A percentile compares a stretch with the other conserved stretches of the same genome.
Conservation (phyloP, 2,329 filamentous ascomycete species). For the Xylariaceae sp. region DNA sequence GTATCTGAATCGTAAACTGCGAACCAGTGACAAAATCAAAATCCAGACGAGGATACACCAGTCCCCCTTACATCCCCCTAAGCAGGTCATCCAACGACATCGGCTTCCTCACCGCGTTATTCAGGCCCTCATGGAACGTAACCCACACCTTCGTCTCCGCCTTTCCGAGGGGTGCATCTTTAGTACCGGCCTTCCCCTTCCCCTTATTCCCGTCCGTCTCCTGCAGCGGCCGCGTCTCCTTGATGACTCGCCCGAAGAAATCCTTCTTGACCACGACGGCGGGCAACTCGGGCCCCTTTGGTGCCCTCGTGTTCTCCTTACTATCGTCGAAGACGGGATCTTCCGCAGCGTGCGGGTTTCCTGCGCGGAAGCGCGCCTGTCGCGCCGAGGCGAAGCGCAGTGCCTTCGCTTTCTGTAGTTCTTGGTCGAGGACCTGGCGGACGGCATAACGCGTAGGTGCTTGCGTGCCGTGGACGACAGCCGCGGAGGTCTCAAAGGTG, state of each 20-base stretch:
- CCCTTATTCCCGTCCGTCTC: conserved; percentile 42
- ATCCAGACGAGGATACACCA: background rate
- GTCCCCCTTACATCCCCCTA: conserved; percentile 49
- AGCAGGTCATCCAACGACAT: conserved; percentile 72
- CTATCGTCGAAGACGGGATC: conserved; percentile 36
- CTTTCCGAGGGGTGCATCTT: conserved; percentile 32
- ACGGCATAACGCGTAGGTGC: conserved; percentile 88
- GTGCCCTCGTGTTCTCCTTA: conserved; percentile 42
- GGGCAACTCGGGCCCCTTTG: conserved; percentile 31
- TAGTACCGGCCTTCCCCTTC: conserved; percentile 29
- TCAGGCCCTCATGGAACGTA: conserved; percentile 75
- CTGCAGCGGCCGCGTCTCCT: conserved; percentile 38
- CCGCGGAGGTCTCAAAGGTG: conserved; percentile 69
- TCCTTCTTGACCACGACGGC: conserved; percentile 43
- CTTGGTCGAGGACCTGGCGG: conserved; percentile 89
- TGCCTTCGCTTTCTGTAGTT: conserved; percentile 74
- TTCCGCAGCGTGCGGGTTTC: conserved; percentile 37
- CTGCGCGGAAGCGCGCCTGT: conserved; percentile 65
- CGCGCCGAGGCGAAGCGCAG: conserved; percentile 68
- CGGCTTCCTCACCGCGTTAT: conserved; percentile 77
- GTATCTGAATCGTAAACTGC: conserved; percentile 11
- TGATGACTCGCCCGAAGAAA: conserved; percentile 44
- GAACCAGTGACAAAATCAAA: conserved; percentile 15
- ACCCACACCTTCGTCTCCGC: conserved; percentile 68
- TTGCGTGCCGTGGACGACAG: conserved; percentile 56